Conservation (phyloP, 495 filamentous ascomycete species). For the Xylaria palmicola region DNA sequence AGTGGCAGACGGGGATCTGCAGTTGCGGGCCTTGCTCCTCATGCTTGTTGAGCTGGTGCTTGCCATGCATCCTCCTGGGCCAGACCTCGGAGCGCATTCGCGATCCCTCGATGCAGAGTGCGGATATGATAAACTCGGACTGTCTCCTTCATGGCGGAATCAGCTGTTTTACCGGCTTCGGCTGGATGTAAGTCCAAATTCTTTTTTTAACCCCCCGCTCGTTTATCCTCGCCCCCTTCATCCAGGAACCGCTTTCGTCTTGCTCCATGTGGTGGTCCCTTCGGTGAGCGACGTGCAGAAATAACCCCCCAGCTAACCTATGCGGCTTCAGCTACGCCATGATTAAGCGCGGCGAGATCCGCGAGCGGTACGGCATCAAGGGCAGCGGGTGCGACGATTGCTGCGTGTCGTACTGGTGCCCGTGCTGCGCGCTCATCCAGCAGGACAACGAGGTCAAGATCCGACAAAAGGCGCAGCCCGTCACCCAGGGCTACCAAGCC, state of each 20-base stretch:
- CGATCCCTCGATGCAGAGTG: conserved; percentile 42
- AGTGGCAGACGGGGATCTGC: conserved; percentile 40
- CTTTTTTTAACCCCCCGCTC: neutral
- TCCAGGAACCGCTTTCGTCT: too few species aligned
- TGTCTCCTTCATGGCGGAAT: conserved; percentile 31
- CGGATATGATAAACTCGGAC: conserved; percentile 45
- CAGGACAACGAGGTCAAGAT: conserved; percentile 38
- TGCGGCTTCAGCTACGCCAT: conserved; percentile 34
- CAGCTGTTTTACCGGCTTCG: conserved; percentile 28
- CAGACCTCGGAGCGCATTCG: conserved; percentile 48
- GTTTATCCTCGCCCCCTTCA: neutral
- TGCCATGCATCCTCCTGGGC: conserved; percentile 55
- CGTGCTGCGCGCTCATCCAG: conserved; percentile 48
- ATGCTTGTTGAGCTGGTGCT: conserved; percentile 45
- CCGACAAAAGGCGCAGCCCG: conserved; percentile 20
- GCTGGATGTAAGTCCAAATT: conserved; percentile 39
- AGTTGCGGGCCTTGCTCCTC: conserved; percentile 35
- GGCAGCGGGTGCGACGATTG: conserved; percentile 53
- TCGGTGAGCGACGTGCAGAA: neutral
- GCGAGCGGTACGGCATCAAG: conserved; percentile 53
- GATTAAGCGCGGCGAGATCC: conserved; percentile 55
- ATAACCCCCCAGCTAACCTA: neutral
- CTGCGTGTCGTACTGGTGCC: conserved; percentile 52
- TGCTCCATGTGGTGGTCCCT: neutral
- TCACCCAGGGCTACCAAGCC: conserved; percentile 29